Conservation (phyloP, 345 rosid genomes). For the Populus pruinosa region DNA sequence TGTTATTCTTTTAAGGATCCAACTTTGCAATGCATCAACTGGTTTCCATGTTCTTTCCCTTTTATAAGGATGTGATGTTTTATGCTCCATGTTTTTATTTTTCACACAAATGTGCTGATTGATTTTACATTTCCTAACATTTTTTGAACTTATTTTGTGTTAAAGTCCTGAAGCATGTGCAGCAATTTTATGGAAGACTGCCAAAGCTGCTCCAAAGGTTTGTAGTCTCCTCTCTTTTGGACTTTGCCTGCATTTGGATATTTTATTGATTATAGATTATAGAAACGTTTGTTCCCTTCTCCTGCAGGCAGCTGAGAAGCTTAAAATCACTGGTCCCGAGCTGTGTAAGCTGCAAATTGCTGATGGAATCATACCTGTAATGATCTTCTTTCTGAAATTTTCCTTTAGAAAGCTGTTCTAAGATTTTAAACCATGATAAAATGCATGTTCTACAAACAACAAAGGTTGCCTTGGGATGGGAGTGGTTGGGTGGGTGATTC, state of each 20-base stretch:
- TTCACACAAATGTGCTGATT: not conserved
- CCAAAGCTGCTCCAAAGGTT: constrained; percentile 93
- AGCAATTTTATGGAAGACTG: constrained; percentile 87
- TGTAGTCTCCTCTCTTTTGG: constrained; percentile 15
- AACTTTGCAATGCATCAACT: not conserved
- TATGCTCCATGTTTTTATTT: not conserved
- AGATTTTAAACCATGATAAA: constrained; percentile 3
- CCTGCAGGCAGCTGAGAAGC: constrained; percentile 84
- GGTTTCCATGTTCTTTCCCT: not conserved
- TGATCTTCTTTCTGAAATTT: not conserved
- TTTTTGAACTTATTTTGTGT: constrained; percentile 9
- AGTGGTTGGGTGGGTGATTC: not conserved
- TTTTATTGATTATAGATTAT: constrained; percentile 12
- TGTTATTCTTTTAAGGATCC: not conserved
- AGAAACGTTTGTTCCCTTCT: not conserved
- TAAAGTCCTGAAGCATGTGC: constrained; percentile 97
- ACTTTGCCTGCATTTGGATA: constrained; percentile 4
- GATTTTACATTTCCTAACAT: not conserved
- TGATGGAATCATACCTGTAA: constrained; percentile 87
- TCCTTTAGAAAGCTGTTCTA: not conserved
- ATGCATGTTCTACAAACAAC: not conserved
- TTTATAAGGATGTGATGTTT: not conserved
- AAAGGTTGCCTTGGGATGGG: not conserved
- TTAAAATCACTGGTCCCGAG: constrained; percentile 77
- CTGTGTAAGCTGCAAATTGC: constrained; percentile 71